phyloP scores from a whole-genome alignment of 768 basidiomycete species.

The Leccinum subtestaceum region DNA sequence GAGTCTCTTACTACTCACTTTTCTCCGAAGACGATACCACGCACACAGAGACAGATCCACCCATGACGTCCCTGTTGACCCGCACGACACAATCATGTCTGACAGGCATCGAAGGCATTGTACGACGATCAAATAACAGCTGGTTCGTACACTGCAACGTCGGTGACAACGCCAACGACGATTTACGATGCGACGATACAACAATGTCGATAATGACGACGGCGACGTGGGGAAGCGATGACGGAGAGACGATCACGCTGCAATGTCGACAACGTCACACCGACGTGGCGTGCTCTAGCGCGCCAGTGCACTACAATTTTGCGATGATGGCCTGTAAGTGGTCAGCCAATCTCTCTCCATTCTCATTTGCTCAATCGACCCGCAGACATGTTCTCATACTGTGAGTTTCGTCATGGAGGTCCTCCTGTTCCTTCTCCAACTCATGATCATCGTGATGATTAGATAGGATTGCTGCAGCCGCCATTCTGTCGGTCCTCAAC shows the following conservation, averaged over 20 bases:
- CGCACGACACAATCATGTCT: no score
- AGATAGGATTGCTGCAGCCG: conserved; percentile 62
- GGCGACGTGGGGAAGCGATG: no score
- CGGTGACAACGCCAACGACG: conserved; percentile 40
- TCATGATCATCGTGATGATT: neutral
- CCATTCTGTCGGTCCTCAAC: conserved; percentile 67
- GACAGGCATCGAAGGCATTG: conserved; percentile 87
- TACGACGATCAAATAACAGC: conserved; percentile 90
- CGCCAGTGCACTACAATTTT: conserved; percentile 82
- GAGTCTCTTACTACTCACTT: conserved; percentile 21
- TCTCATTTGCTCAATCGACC: neutral
- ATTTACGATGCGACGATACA: no score
- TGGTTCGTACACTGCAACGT: conserved; percentile 99
- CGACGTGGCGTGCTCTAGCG: conserved; percentile 36
- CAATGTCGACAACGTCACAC: no score
- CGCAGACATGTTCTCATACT: conserved; percentile 51
- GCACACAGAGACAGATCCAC: conserved; percentile 66
- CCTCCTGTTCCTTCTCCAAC: neutral
- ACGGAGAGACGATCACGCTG: no score
- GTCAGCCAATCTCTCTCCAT: neutral
- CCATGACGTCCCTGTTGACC: conserved; percentile 81
- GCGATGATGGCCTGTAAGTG: conserved; percentile 51
- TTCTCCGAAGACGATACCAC: neutral
- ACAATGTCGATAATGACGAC: no score
- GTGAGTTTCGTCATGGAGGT: conserved; percentile 28